Evolutionary conservation across 1,139 yeast species (phyloP).

Genomic region (Sugiyamaella neomexicana): DNA sequence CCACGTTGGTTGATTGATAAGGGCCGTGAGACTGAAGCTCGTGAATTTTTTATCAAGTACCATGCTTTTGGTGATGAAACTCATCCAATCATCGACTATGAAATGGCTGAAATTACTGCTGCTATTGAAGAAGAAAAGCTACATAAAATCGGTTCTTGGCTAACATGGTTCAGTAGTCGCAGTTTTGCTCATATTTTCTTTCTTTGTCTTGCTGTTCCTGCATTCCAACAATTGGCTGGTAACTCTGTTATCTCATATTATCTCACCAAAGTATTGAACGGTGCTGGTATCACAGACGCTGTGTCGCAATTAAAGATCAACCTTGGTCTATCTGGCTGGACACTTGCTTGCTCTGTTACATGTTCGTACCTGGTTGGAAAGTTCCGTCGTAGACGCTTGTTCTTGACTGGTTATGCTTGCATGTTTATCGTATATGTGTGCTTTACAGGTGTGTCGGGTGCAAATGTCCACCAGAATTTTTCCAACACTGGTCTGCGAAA

Average conservation of each 20-base stretch:
- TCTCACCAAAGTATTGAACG: conserved; percentile 23
- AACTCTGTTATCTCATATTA: conserved; percentile 30
- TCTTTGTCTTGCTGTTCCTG: conserved; percentile 38
- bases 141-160: conserved; percentile 20
- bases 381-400: conserved; percentile 47
- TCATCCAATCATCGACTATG: conserved; percentile 23
- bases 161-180: conserved; percentile 42
- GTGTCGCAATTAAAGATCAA: conserved; percentile 27
- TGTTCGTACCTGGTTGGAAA: conserved; percentile 37
- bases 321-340: conserved; percentile 49
- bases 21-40: conserved; percentile 65
- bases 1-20: conserved; percentile 77
- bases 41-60: conserved; percentile 49
- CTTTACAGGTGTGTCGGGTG: conserved; percentile 34
- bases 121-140: conserved; percentile 23
- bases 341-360: conserved; percentile 85
- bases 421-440: conserved; percentile 29
- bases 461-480: conserved; percentile 28
- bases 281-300: conserved; percentile 28
- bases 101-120: conserved; percentile 25
- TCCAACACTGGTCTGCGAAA: conserved; percentile 25
- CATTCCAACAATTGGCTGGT: conserved; percentile 28
- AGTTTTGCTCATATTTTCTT: conserved; percentile 45
- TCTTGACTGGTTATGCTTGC: conserved; percentile 44
- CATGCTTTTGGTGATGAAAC: conserved; percentile 28